A percentile compares a stretch with the other conserved stretches of the same genome.
phyloP scores from a whole-genome alignment of 352 stramenopile species.

The Lagenidium giganteum region DNA sequence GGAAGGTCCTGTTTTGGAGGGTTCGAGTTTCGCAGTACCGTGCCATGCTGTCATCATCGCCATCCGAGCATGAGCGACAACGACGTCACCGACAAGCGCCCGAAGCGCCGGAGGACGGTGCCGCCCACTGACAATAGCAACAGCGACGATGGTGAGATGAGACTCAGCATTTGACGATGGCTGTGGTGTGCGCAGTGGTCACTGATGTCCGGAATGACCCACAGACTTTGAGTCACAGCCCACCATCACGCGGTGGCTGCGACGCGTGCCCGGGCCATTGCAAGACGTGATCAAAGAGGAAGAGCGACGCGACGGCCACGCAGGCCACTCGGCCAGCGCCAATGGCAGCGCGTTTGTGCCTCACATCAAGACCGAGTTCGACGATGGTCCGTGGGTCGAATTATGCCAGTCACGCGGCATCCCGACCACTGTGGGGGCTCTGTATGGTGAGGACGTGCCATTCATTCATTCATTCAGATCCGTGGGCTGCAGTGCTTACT shows the following conservation, averaged over 20 bases:
- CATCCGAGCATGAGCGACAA: too few relatives aligned
- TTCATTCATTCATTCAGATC: not conserved
- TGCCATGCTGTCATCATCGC: too few relatives aligned
- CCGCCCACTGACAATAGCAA: too few relatives aligned
- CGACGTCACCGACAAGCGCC: too few relatives aligned
- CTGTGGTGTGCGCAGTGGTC: too few relatives aligned
- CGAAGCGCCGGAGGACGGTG: too few relatives aligned
- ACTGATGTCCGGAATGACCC: too few relatives aligned
- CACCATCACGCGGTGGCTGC: constrained; percentile 71
- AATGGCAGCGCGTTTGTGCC: constrained; percentile 29
- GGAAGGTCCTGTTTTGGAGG: too few relatives aligned
- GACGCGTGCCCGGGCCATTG: constrained; percentile 57
- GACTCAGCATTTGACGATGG: too few relatives aligned
- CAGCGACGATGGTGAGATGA: too few relatives aligned
- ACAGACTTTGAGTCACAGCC: constrained; percentile 22
- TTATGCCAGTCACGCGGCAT: constrained; percentile 68
- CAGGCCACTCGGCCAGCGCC: constrained; percentile 30
- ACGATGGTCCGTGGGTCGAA: constrained; percentile 75
- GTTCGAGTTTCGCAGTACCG: too few relatives aligned
- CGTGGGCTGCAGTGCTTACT: too few relatives aligned
- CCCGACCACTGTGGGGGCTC: constrained; percentile 29
- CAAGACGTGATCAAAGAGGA: constrained; percentile 78
- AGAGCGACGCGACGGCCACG: constrained; percentile 41
- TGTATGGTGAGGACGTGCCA: constrained; percentile 44
- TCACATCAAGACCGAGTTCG: constrained; percentile 65